Evolutionary conservation across 2,329 filamentous ascomycete genomes (phyloP), one percentile per base, ranked within the genome.

Genomic region (Botrytis elliptica): DNA sequence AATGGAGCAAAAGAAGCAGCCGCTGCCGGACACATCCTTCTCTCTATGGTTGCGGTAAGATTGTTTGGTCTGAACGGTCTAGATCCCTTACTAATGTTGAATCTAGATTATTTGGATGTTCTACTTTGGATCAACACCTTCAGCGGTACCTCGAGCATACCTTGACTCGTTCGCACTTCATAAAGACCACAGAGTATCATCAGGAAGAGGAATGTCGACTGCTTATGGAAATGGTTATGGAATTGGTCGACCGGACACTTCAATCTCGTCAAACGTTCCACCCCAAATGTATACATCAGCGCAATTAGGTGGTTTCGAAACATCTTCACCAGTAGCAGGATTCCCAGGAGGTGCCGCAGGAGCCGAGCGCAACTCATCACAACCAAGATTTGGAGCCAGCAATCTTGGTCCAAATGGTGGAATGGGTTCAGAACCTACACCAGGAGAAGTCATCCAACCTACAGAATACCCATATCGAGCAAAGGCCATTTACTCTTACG

Each of bases 401-500:
- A 80, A 77, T 73, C 75, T 79, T 60, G 78, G 74, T 52, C 73
- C 75, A 62, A 77, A 73, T 70, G 83, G 74, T 67, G 81, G 71
- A 76, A 81, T 75, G 46, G 75, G 80, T 81, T 74, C 75, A 73
- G 78, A 81, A 40, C 76, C 77, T 42, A 75, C 77, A 29, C 71
- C 76, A 18, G 83, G 85, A 74, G 90, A 92, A 78, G 89, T 92
- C 55, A 88, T 90, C 25, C 88, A 88, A 38, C 94, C 95, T 0
- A 95, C 93, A 62, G 95, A 98, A 82, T 99, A 99, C 83, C 96
- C 96, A 5, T 99, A 99, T 84, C 90, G 93, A 74, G 96, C 96
- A 67, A 98, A 98, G 89, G 96, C 96, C 75, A 99, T 99, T 81
- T 99, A 99, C 86, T 97, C 93, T 82, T 98, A 98, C 85, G 95